phyloP scores from a whole-genome alignment of 495 filamentous ascomycete species.

The Neohortaea acidophila region DNA sequence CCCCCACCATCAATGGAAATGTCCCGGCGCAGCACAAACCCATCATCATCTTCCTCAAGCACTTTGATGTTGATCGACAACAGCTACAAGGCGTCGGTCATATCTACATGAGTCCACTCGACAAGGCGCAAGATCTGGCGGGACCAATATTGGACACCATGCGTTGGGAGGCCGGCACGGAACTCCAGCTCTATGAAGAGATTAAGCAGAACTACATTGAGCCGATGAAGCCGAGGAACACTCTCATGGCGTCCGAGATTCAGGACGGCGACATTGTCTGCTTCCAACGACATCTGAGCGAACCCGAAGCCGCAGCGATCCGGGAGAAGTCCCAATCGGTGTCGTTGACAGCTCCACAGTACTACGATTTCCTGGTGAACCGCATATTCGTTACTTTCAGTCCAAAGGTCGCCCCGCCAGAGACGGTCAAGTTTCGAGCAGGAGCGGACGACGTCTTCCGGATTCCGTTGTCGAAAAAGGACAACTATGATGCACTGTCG shows the following conservation, averaged over 20 bases:
- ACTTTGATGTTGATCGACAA: slow-evolving; percentile 68
- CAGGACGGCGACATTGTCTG: slow-evolving; percentile 96
- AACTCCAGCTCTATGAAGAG: slow-evolving; percentile 66
- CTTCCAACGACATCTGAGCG: slow-evolving; percentile 57
- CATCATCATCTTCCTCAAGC: slow-evolving; percentile 81
- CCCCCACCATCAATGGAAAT: slow-evolving; percentile 14
- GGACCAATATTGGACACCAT: slow-evolving; percentile 67
- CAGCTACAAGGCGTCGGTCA: slow-evolving; percentile 59
- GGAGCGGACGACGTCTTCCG: slow-evolving; percentile 46
- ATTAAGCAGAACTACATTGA: slow-evolving; percentile 98
- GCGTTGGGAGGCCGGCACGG: slow-evolving; percentile 58
- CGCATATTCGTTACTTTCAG: slow-evolving; percentile 56
- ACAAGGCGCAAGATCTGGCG: slow-evolving; percentile 75
- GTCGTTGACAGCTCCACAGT: slow-evolving; percentile 51
- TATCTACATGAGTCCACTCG: slow-evolving; percentile 71
- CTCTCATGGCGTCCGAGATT: slow-evolving; percentile 78
- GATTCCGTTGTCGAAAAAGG: slow-evolving; percentile 65
- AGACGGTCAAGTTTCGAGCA: slow-evolving; percentile 5
- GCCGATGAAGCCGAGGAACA: slow-evolving; percentile 74
- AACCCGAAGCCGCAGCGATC: slow-evolving; percentile 37
- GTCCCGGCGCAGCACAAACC: slow-evolving; percentile 29
- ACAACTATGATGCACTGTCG: slow-evolving; percentile 77
- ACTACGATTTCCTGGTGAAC: slow-evolving; percentile 85
- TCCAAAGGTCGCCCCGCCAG: slow-evolving; percentile 36
- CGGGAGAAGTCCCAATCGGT: slow-evolving; percentile 32